Evolutionary conservation across 2,329 filamentous ascomycete species (phyloP).

Genomic region (Fusarium sp.): DNA sequence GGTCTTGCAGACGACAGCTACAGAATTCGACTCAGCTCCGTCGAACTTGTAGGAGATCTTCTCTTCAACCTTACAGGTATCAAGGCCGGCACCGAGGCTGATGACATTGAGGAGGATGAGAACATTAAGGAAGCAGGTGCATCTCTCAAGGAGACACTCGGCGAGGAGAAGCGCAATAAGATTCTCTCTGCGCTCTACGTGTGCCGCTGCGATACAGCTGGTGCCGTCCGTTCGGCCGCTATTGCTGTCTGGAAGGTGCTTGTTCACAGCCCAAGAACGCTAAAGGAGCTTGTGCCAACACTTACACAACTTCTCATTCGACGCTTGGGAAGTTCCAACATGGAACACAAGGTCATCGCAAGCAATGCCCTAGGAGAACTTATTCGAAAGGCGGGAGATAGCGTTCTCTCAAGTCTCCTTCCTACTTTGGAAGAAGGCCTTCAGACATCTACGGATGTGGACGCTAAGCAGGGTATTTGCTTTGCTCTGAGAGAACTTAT

Average conservation of each 20-base stretch:
- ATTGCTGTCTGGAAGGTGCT: slow-evolving; percentile 97
- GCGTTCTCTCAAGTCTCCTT: slow-evolving; percentile 86
- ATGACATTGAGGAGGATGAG: slow-evolving; percentile 85
- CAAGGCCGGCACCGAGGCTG: slow-evolving; percentile 79
- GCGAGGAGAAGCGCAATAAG: slow-evolving; percentile 96
- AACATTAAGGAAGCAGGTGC: slow-evolving; percentile 86
- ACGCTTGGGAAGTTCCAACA: slow-evolving; percentile 92
- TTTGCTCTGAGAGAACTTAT: slow-evolving; percentile 96
- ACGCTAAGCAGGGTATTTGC: slow-evolving; percentile 97
- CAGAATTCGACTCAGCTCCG: slow-evolving; percentile 96
- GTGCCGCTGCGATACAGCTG: slow-evolving; percentile 96
- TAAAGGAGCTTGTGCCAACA: slow-evolving; percentile 95
- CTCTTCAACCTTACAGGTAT: slow-evolving; percentile 98
- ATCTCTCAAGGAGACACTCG: slow-evolving; percentile 93
- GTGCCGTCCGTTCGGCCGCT: slow-evolving; percentile 88
- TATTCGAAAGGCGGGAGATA: slow-evolving; percentile 95
- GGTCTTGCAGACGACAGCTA: slow-evolving; percentile 98
- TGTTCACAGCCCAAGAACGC: slow-evolving; percentile 88
- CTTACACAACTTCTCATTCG: slow-evolving; percentile 95
- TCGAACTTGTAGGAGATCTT: slow-evolving; percentile 95
- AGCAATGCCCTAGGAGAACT: slow-evolving; percentile 96
- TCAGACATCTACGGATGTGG: slow-evolving; percentile 86
- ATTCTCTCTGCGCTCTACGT: slow-evolving; percentile 98
- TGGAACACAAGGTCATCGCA: slow-evolving; percentile 99
- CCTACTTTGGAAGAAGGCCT: slow-evolving; percentile 94